Base-by-base conservation (phyloP, 1,284 basidiomycete species). In the Ceratobasidium sp. region DNA sequence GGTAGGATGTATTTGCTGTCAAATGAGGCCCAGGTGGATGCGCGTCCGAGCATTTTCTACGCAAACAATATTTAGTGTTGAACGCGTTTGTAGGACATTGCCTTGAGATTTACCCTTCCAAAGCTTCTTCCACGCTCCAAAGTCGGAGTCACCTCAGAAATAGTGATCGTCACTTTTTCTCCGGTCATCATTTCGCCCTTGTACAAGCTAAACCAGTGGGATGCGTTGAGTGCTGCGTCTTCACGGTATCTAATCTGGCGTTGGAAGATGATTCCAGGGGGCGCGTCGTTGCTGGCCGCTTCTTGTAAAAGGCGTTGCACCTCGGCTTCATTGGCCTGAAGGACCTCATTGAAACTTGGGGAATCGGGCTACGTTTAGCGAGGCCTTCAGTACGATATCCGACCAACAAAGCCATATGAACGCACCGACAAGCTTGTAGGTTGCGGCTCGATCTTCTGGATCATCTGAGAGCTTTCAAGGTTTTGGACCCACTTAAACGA, bases 1-100 rank as follows among this genome's bases (percentile, higher is more conserved):
- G 52, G 52, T 17, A 54, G 52, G 17, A 54, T 54, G 17, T 54
- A 54, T 54, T 31, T 31, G 32, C 17, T 54, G 31, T 54, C 52
- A 35, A 54, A 54, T n/a, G 52, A 54, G 10, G 27, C 17, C 52
- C 52, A 54, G 17, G 31, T 54, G 3, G 52, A 34, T 25, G 52
- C 52, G 31, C 34, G 29, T 34, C 52, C 29, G 8, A 54, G 29
- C 13, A 35, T 54, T 31, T 31, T 17, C 52, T 54, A n/a, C 12
- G 12, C 8, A 54, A 35, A 32, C 4, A 3, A 13, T 17, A n/a
- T 3, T 32, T 5, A n/a, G n/a, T n/a, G 17, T n/a, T 6, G 17
- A 31, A 17, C 17, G n/a, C 13, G 20, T 12, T 20, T 12, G 7
- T 4, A 2, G 25, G 5, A 25, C 7, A 31, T 8, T 25, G 6